Conservation (phyloP, 805 yeast species). For the Saturnispora saitoi region DNA sequence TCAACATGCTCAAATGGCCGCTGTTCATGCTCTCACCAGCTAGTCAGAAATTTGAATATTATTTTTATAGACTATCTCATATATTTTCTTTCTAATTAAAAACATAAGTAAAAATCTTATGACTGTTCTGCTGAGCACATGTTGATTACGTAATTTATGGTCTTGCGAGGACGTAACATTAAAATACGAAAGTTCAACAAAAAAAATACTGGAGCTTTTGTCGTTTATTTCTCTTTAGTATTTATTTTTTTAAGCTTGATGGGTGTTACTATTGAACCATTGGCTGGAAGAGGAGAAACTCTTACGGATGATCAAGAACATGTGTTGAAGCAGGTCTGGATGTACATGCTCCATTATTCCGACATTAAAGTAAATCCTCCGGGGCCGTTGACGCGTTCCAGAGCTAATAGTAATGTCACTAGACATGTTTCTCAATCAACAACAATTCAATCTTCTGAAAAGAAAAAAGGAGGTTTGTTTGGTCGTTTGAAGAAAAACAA, state of each 20-base stretch:
- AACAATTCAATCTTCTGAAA: background rate
- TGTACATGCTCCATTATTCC: slow-evolving; percentile 49
- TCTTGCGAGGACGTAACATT: background rate
- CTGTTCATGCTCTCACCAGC: background rate
- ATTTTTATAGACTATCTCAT: background rate
- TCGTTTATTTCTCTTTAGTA: background rate
- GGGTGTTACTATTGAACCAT: background rate
- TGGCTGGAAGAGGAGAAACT: slow-evolving; percentile 37
- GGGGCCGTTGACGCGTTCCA: slow-evolving; percentile 10
- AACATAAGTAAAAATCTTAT: background rate
- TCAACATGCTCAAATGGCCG: slow-evolving; percentile 21
- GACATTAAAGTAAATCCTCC: slow-evolving; percentile 35
- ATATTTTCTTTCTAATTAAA: no score
- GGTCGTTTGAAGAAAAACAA: slow-evolving; percentile 24
- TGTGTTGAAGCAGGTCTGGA: slow-evolving; percentile 64
- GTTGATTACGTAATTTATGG: background rate
- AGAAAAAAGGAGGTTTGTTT: slow-evolving; percentile 29
- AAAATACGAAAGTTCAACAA: background rate
- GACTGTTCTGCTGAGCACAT: background rate
- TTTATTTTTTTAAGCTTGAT: background rate
- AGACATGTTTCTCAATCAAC: background rate
- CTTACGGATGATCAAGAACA: slow-evolving; percentile 51
- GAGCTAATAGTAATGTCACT: slow-evolving; percentile 1
- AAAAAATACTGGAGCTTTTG: background rate
- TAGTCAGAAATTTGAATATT: background rate